Conservation (phyloP, 192 early-diverging fungal genomes). For the Coemansia sp. region DNA sequence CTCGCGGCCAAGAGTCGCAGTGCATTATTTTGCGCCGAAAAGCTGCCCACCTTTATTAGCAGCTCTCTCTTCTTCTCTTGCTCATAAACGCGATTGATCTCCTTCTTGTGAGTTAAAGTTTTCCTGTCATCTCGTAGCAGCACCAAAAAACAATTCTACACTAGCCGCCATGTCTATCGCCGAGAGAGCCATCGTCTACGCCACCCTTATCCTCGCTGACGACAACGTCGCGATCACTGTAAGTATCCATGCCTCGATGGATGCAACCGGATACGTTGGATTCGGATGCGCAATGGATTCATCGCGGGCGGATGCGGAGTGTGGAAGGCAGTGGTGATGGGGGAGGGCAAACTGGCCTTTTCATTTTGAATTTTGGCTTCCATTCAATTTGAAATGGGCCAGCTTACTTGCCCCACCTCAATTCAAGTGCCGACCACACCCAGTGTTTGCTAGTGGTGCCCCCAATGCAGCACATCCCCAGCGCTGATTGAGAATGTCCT, state of each 20-base stretch:
- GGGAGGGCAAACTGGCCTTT: neutral
- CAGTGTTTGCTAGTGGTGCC: too few relatives aligned
- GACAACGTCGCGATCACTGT: conserved; percentile 96
- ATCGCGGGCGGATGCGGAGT: too few relatives aligned
- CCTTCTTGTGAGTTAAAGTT: conserved; percentile 41
- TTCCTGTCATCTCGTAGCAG: conserved; percentile 37
- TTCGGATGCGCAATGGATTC: too few relatives aligned
- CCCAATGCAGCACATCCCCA: too few relatives aligned
- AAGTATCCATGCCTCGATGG: conserved; percentile 48
- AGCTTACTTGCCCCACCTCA: too few relatives aligned
- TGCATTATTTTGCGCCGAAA: too few relatives aligned
- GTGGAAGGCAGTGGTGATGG: neutral
- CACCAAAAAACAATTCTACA: conserved; percentile 12
- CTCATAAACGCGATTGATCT: conserved; percentile 44
- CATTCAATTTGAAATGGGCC: too few relatives aligned
- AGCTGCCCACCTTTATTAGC: too few relatives aligned
- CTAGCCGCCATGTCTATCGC: conserved; percentile 54
- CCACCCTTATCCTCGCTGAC: conserved; percentile 97
- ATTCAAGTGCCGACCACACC: too few relatives aligned
- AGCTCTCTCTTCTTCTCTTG: conserved; percentile 13
- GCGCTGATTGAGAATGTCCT: too few relatives aligned
- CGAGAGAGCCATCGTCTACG: conserved; percentile 91
- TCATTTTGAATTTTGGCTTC: too few relatives aligned
- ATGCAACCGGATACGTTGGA: neutral
- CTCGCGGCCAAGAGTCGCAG: too few relatives aligned